phyloP scores from a whole-genome alignment of 2,329 filamentous ascomycete species.

The Falciphora oryzae region DNA sequence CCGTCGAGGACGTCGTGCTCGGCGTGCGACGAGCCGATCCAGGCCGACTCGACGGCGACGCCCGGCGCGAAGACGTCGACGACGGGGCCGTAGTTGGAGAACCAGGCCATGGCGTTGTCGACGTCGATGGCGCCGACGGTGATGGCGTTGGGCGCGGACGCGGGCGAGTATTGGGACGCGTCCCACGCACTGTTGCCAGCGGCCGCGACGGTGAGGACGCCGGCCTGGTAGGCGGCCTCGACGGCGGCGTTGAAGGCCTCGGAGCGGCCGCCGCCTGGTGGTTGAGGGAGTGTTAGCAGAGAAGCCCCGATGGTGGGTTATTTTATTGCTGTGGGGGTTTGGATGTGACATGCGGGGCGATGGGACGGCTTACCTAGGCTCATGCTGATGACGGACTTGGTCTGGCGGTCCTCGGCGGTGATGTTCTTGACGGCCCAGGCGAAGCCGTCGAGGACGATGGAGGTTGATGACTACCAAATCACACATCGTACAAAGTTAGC shows the following conservation, averaged over 20 bases:
- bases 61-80: slow-evolving; percentile 43
- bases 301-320: no score
- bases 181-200: slow-evolving; percentile 31
- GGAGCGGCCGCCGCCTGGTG: slow-evolving; percentile 12
- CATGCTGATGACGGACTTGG: slow-evolving; percentile 58
- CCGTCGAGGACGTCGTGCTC: slow-evolving; percentile 33
- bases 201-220: slow-evolving; percentile 34
- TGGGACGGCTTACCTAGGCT: slow-evolving; percentile 36
- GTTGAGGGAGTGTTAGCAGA: slow-evolving; percentile 10
- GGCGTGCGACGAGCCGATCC: slow-evolving; percentile 30
- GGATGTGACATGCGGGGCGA: neutral
- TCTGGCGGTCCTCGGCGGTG: slow-evolving; percentile 27
- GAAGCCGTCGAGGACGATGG: slow-evolving; percentile 18
- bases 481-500: neutral
- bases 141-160: slow-evolving; percentile 31
- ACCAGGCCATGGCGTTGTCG: slow-evolving; percentile 28
- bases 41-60: slow-evolving; percentile 34
- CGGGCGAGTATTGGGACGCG: slow-evolving; percentile 28
- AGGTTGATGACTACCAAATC: neutral
- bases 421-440: slow-evolving; percentile 21
- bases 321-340: no score
- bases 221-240: slow-evolving; percentile 25
- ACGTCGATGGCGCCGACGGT: slow-evolving; percentile 34
- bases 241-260: slow-evolving; percentile 33
- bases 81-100: slow-evolving; percentile 39